A percentile compares a stretch with the other conserved stretches of the same genome.
These are phyloP conservation scores for Litsea cubeba DNA, from an alignment of 164 flowering plant genomes.

Conservation along the genomic window DNA sequence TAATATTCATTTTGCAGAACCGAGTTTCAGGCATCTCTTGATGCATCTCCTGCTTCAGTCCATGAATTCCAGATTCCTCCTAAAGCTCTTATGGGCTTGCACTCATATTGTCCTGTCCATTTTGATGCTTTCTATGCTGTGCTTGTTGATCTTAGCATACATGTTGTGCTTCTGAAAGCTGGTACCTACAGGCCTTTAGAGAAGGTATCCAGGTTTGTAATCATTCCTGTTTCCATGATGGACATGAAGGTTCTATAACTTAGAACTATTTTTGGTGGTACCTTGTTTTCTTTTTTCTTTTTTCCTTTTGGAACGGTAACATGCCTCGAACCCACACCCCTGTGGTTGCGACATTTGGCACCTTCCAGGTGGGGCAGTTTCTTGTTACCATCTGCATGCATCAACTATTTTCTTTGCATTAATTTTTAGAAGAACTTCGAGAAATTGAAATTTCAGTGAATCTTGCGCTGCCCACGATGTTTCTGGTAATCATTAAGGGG, in stretches of 20 bases:
- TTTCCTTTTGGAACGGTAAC: too few species aligned
- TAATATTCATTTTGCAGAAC: slow-evolving; percentile 32
- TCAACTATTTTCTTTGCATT: neutral
- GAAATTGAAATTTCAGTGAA: slow-evolving; percentile 33
- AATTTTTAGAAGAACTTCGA: too few species aligned
- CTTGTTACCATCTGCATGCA: neutral
- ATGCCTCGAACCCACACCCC: too few species aligned
- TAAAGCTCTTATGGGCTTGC: slow-evolving; percentile 89
- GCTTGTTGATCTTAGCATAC: slow-evolving; percentile 75
- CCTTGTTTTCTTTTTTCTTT: too few species aligned
- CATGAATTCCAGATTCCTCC: slow-evolving; percentile 97
- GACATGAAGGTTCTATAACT: too few species aligned
- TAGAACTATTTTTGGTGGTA: too few species aligned
- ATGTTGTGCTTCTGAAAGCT: slow-evolving; percentile 59
- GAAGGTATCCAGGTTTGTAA: slow-evolving; percentile 81
- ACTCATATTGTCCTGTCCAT: slow-evolving; percentile 91
- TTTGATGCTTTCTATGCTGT: slow-evolving; percentile 90
- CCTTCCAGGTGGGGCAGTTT: too few species aligned
- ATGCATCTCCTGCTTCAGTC: slow-evolving; percentile 60
- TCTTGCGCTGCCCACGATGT: slow-evolving; percentile 20
- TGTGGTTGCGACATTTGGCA: too few species aligned
- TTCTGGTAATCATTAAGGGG: slow-evolving; percentile 26
- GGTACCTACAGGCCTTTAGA: slow-evolving; percentile 24
- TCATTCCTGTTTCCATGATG: slow-evolving; percentile 18
- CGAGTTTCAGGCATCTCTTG: slow-evolving; percentile 49